Evolutionary conservation across 371 early-diverging fungal species (phyloP), one percentile per base, ranked within the genome.

Genomic region (Caulochytrium protostelioides): DNA sequence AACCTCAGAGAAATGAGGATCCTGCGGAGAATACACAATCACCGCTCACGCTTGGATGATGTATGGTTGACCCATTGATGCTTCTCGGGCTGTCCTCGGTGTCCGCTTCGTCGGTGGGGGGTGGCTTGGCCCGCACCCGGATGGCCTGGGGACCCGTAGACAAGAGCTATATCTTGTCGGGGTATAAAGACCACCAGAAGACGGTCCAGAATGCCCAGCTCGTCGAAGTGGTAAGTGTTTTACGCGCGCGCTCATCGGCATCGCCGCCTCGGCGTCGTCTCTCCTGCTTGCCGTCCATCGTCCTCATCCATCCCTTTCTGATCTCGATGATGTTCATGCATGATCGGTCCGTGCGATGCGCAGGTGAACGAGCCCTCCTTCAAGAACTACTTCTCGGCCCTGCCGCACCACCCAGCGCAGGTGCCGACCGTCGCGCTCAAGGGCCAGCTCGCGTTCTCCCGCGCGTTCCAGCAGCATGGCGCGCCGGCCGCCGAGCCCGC

Each of bases 321-420:
- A 6, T 36, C 24, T 20, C 34, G 21, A 15, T 7, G 1, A 0
- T 9, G 10, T 19, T 21, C 31, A 35, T 7, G 21, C 22, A 6
- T 32, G 5, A 34, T 15, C 8, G 15, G 2, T 6, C 23, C 26
- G 6, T 10, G 16, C 10, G 5, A 9, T 12, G 14, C 2, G 3
- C 20, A 59, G 63, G 35, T 57, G 13, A 62, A 64, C 42, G 38
- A 55, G 16, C 67, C 67, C 10, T 34, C 50, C 25, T 66, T 45
- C 44, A 35, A 43, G 8, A 66, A 66, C 54, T 55, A 64, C 60
- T 66, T 66, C 43, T 61, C 61, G 14, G 42, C 53, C 1, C 47
- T 66, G 18, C 42, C 44, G 2, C 59, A 61, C 45, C 52, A 45
- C 39, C 64, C 62, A 1, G 36, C 57, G 1, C 23, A 16, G 3